Conservation (phyloP, 2,329 filamentous ascomycete genomes). For the Boeremia exigua region DNA sequence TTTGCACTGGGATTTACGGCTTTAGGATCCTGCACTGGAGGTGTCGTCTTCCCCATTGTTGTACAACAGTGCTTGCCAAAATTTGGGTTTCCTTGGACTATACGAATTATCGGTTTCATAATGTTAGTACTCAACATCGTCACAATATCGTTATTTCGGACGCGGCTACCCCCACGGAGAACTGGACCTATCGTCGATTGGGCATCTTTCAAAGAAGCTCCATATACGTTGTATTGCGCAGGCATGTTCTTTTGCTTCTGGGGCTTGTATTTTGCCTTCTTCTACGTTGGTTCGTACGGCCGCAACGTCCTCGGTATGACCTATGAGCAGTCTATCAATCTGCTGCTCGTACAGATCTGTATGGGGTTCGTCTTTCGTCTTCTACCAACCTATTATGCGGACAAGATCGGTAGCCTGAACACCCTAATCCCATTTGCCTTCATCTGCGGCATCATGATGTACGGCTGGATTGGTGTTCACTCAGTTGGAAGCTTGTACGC, state of each 20-base stretch:
- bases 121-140: slow-evolving; percentile 54
- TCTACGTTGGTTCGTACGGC: slow-evolving; percentile 52
- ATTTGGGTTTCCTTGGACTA: slow-evolving; percentile 65
- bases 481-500: slow-evolving; percentile 33
- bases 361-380: slow-evolving; percentile 58
- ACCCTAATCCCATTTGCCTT: slow-evolving; percentile 57
- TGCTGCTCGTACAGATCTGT: slow-evolving; percentile 61
- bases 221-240: slow-evolving; percentile 47
- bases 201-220: slow-evolving; percentile 49
- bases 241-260: slow-evolving; percentile 47
- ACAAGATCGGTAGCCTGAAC: slow-evolving; percentile 52
- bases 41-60: slow-evolving; percentile 42
- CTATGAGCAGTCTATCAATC: slow-evolving; percentile 58
- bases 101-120: slow-evolving; percentile 66
- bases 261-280: slow-evolving; percentile 54
- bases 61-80: slow-evolving; percentile 39
- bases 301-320: slow-evolving; percentile 56
- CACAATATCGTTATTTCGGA: slow-evolving; percentile 44
- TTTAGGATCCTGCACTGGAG: slow-evolving; percentile 37
- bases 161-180: slow-evolving; percentile 49
- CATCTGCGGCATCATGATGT: slow-evolving; percentile 55
- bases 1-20: slow-evolving; percentile 41
- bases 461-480: slow-evolving; percentile 40
- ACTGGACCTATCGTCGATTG: slow-evolving; percentile 51
- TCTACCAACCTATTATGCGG: slow-evolving; percentile 53